These are phyloP conservation scores for Capsella bursapastoris DNA, from an alignment of 345 rosid genomes.

Conservation along the genomic window DNA sequence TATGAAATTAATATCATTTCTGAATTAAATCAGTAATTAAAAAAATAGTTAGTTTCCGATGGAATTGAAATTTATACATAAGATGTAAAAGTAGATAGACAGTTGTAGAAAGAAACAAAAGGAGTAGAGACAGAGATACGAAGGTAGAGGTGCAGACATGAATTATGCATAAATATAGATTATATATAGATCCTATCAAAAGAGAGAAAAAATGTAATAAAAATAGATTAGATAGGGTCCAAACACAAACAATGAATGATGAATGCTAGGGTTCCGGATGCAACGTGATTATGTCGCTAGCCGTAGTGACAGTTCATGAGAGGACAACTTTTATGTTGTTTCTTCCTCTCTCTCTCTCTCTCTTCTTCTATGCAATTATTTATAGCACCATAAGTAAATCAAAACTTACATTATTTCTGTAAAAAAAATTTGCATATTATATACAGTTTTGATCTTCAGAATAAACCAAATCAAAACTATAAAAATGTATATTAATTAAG, in stretches of 20 bases:
- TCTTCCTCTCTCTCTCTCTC: slow-evolving; percentile 28
- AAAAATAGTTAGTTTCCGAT: not conserved
- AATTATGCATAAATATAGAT: slow-evolving; percentile 31
- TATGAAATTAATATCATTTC: not conserved
- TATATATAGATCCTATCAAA: not conserved
- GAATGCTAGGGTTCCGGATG: slow-evolving; percentile 50
- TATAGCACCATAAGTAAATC: slow-evolving; percentile 21
- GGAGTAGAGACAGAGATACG: slow-evolving; percentile 37
- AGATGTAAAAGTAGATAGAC: slow-evolving; percentile 16
- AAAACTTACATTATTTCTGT: slow-evolving; percentile 7
- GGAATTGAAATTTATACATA: slow-evolving; percentile 6
- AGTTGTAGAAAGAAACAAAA: slow-evolving; percentile 35
- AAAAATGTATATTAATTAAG: not conserved
- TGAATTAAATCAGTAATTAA: not conserved
- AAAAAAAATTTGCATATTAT: not conserved
- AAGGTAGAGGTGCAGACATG: slow-evolving; percentile 36
- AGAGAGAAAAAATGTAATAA: slow-evolving; percentile 4
- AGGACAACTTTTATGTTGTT: slow-evolving; percentile 52
- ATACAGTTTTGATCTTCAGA: too few species aligned
- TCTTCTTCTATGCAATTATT: slow-evolving; percentile 40
- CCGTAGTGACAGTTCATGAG: slow-evolving; percentile 53
- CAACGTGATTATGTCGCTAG: slow-evolving; percentile 57
- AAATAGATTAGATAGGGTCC: slow-evolving; percentile 36
- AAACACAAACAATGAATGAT: slow-evolving; percentile 48
- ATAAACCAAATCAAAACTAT: not conserved